These are phyloP conservation scores for Torrubiella hemipterigena DNA, from an alignment of 2,329 filamentous ascomycete genomes.

Conservation along the genomic window DNA sequence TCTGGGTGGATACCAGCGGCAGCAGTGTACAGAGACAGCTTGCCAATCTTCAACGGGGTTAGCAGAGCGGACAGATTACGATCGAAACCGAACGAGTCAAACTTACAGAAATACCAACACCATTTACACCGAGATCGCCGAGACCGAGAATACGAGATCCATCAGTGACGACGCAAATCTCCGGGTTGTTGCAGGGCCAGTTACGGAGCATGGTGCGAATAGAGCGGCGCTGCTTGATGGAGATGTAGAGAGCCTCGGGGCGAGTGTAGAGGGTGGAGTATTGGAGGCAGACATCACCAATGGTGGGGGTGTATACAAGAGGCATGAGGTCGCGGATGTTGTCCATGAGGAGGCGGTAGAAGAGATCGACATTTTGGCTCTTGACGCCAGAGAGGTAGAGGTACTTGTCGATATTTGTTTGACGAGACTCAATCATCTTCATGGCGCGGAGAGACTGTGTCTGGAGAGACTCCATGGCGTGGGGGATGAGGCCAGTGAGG, in stretches of 20 bases:
- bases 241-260: constrained; percentile 92
- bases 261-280: constrained; percentile 95
- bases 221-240: constrained; percentile 85
- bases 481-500: constrained; percentile 53
- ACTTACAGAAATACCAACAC: constrained; percentile 87
- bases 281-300: constrained; percentile 91
- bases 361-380: constrained; percentile 65
- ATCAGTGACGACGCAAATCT: constrained; percentile 95
- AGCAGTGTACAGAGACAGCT: constrained; percentile 87
- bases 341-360: constrained; percentile 71
- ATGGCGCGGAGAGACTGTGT: constrained; percentile 56
- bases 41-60: constrained; percentile 54
- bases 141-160: constrained; percentile 87
- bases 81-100: background rate
- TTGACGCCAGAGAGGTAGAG: constrained; percentile 69
- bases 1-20: constrained; percentile 88
- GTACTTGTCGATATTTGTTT: constrained; percentile 69
- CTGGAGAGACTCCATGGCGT: constrained; percentile 48
- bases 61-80: constrained; percentile 7
- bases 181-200: constrained; percentile 80
- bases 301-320: constrained; percentile 77
- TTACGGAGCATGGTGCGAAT: constrained; percentile 81
- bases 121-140: constrained; percentile 90
- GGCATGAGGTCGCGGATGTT: constrained; percentile 70
- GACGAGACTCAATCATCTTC: constrained; percentile 59